Evolutionary conservation across 768 basidiomycete species (phyloP), one percentile per base, ranked within the genome.

Genomic region (Psilocybe cyanescens): DNA sequence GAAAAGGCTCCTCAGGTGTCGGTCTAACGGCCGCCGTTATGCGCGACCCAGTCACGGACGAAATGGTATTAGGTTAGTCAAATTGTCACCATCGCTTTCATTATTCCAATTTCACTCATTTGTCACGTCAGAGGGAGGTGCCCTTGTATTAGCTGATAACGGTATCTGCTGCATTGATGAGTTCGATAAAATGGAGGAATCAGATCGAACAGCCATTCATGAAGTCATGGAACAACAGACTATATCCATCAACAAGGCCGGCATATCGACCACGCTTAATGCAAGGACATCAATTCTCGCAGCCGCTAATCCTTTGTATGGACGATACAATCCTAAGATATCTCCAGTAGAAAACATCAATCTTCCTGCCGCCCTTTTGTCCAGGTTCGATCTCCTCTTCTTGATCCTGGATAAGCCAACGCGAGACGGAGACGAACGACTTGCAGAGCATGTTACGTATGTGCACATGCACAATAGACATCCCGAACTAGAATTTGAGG

Each of bases 141-240:
- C 97, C n/a, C 86, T 99, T 56, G 97, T 99, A 14, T 86, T 99
- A 50, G 97, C 97, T 9, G 97, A 99, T 75, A 99, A 99, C 66
- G 97, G 97, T 30, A 99, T 99, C 70, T 98, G 96, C 79, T 99
- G 97, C 75, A 99, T 99, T 64, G 97, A 99, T 67, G 97, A 99
- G 73, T 99, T 99, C 71, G 97, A 99, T 80, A 99, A 99, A 75
- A 99, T 99, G 97, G 97, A 99, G 67, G 97, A 99, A 77, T 75
- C 94, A 0, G 97, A 99, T 74, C 83, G 97, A 67, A 99, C 97
- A 2, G 94, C 97, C 12, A 99, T 99, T 63, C 97, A 99, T 78
- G 97, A 99, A 83, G 97, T 99, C 62, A 99, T 99, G 97, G 97
- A 99, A 77, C 97, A 99, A 75, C 97, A 99, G 78, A 99, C 97